Evolutionary conservation across 169 alveolate genomes (phyloP).

Genomic region (Cyclospora cayetanensis): DNA sequence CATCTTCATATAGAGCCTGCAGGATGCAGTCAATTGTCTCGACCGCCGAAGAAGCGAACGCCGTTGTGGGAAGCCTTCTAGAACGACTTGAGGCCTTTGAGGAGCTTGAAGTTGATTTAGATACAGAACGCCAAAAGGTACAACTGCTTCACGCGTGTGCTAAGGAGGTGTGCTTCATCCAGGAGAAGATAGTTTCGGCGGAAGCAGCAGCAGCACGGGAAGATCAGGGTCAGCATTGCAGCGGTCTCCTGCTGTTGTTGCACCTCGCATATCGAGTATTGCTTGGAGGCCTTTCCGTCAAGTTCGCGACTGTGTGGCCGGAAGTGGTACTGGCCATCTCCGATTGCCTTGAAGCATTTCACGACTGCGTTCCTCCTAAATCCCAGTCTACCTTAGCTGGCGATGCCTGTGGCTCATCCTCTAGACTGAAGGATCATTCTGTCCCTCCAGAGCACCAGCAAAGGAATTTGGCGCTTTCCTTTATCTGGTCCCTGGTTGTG

Average conservation of each 20-base stretch:
- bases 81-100: conserved; percentile 18
- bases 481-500: conserved; percentile 40
- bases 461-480: conserved; percentile 18
- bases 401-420: not conserved
- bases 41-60: not conserved
- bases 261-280: conserved; percentile 54
- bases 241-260: conserved; percentile 23
- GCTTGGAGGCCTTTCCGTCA: conserved; percentile 58
- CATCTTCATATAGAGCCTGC: conserved; percentile 5
- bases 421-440: not conserved
- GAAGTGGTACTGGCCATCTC: conserved; percentile 33
- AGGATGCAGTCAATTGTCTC: not conserved
- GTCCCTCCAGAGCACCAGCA: conserved; percentile 3
- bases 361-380: not conserved
- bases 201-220: not conserved
- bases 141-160: conserved; percentile 31
- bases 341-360: not conserved
- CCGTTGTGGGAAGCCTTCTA: conserved; percentile 6
- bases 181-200: not conserved
- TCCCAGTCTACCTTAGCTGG: not conserved
- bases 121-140: conserved; percentile 8
- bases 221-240: not conserved
- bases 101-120: conserved; percentile 22
- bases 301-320: conserved; percentile 51
- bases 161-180: conserved; percentile 2